Evolutionary conservation across 371 early-diverging fungal genomes (phyloP), one percentile per base, ranked within the genome.

Genomic region (Apophysomyces trapeziformis): DNA sequence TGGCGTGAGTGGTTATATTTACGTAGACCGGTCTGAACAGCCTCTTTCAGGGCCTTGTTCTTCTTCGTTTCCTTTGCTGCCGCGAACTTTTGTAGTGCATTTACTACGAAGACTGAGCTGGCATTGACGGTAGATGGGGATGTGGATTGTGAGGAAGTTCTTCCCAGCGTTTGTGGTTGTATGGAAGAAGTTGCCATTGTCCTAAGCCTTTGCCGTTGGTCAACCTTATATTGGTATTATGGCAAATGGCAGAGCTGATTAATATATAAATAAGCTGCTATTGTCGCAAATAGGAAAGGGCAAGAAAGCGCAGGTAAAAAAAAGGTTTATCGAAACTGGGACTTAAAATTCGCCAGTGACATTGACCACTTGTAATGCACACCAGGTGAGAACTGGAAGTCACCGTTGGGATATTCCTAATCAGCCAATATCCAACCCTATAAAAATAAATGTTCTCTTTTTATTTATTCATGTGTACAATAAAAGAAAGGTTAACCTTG

Each of bases 61-160:
- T 70, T 82, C 66, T 69, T 78, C 62, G 68, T 78, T 63, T 82
- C 83, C 72, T 69, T 87, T 63, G 78, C 85, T 61, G 70, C 77
- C 57, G 71, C 79, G 36, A 91, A 83, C 74, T 83, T 88, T 38
- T 91, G 88, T 63, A 91, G 75, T 7, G 90, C 89, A 18, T 85
- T 87, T 50, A 86, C 74, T 14, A 91, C 84, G 74, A 91, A 90
- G 43, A 91, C 83, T 32, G 74, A 69, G 50, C 83, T 85, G 12
- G 82, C 77, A 36, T 82, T 75, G 18, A 75, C 71, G 12, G 74
- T 66, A 41, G 76, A 75, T 14, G 73, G 63, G 26, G 71, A 71
- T 26, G 56, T 41, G 13, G 41, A 32, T 32, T 68, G 63, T 43
- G 64, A 57, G 5, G 72, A 71, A 11, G 68, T 68, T 39, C 65